phyloP scores from a whole-genome alignment of 108 stramenopile genomes.

The Epithemia pelagica region DNA sequence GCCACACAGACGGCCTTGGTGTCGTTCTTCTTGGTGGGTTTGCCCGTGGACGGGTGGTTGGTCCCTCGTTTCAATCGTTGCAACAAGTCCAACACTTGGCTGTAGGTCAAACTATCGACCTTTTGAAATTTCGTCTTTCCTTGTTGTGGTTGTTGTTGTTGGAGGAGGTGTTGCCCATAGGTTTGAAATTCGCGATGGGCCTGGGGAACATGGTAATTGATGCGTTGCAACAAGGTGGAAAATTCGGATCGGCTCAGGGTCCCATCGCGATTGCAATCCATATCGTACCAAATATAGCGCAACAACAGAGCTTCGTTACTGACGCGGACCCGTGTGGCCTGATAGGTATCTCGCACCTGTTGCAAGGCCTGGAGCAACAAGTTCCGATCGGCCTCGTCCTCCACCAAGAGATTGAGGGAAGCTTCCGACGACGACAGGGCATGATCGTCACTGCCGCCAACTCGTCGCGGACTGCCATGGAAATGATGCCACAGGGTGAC shows the following conservation, averaged over 20 bases:
- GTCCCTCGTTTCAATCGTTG: slow-evolving; percentile 20
- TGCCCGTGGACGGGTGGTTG: neutral
- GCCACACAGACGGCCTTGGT: slow-evolving; percentile 6
- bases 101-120: slow-evolving; percentile 36
- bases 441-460: neutral
- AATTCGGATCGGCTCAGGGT: slow-evolving; percentile 44
- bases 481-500: slow-evolving; percentile 58
- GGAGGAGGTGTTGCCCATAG: slow-evolving; percentile 4
- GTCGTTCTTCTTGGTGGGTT: slow-evolving; percentile 5
- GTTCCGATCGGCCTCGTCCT: slow-evolving; percentile 28
- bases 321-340: slow-evolving; percentile 19
- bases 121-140: slow-evolving; percentile 4
- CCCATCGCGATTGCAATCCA: slow-evolving; percentile 47
- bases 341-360: slow-evolving; percentile 35
- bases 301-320: slow-evolving; percentile 46
- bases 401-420: slow-evolving; percentile 38
- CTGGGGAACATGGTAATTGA: slow-evolving; percentile 44
- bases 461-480: neutral
- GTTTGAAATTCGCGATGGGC: slow-evolving; percentile 13
- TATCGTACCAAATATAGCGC: slow-evolving; percentile 73
- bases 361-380: slow-evolving; percentile 32
- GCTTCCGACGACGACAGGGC: neutral
- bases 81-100: slow-evolving; percentile 42
- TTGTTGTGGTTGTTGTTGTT: neutral
- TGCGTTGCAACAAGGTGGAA: slow-evolving; percentile 35